These are phyloP conservation scores for Tilletia horrida DNA, from an alignment of 1,284 basidiomycete genomes.

Conservation along the genomic window DNA sequence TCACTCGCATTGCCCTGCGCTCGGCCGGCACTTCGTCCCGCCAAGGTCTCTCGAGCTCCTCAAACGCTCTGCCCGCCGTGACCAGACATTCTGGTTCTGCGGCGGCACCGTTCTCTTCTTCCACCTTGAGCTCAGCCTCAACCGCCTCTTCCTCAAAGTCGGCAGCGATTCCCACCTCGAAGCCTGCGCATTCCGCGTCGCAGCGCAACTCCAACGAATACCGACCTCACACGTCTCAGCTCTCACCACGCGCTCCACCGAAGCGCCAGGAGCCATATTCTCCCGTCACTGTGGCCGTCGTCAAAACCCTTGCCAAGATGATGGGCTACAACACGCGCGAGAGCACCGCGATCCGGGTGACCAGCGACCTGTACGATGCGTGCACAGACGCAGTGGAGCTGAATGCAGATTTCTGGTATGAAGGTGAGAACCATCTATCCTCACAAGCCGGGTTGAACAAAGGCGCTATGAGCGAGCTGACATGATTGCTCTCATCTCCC, in stretches of 20 bases:
- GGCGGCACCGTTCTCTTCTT: neutral
- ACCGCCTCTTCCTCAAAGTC: neutral
- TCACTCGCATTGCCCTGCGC: too few relatives aligned
- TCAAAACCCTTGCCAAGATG: conserved; percentile 56
- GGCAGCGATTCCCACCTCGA: neutral
- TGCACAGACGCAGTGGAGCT: conserved; percentile 58
- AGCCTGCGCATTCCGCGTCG: neutral
- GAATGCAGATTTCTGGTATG: conserved; percentile 50
- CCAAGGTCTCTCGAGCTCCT: too few relatives aligned
- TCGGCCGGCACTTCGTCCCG: too few relatives aligned
- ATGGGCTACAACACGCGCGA: conserved; percentile 61
- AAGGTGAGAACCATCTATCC: conserved; percentile 21
- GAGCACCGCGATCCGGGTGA: conserved; percentile 60
- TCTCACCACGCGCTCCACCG: conserved; percentile 9
- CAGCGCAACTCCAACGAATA: neutral
- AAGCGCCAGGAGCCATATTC: conserved; percentile 27
- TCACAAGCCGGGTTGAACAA: too few relatives aligned
- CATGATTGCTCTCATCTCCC: neutral
- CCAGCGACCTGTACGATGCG: conserved; percentile 60
- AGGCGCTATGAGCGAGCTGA: neutral
- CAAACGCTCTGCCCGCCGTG: neutral
- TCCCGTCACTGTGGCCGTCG: conserved; percentile 41
- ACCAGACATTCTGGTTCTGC: neutral
- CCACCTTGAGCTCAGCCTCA: neutral
- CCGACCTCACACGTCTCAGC: neutral